Evolutionary conservation across 202 grass and related monocot genomes (phyloP), one percentile per base, ranked within the genome.

Genomic region (Bolboschoenoplectus hybrid): DNA sequence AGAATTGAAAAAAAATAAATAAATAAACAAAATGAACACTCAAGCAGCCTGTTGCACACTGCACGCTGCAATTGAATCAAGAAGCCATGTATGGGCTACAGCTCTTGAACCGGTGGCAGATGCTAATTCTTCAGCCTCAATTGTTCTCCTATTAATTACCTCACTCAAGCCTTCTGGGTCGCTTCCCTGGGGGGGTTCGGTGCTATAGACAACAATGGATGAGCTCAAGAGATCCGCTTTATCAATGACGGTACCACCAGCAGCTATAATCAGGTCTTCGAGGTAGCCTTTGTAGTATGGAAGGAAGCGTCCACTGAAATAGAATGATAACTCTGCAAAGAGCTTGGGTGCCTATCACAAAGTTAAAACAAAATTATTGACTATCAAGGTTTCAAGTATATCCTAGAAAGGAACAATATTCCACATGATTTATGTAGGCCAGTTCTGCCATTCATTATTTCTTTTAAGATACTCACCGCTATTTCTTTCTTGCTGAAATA

Each of bases 1-100:
- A 49, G 47, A 80, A 39, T 38, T 58, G 12, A 39, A 63, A 67
- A 67, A 82, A 26, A 16, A 38, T 26, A 26, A 26, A 26, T 26
- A 26, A 26, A 26, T 14, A 9, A 32, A 32, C 2, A 82, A 67
- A 66, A 81, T 47, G 51, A 86, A 68, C 52, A 85, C 1, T 79
- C 70, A 81, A 4, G 74, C 77, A 9, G 60, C 66, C 72, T 89
- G 58, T 43, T 95, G 47, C 65, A 89, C 72, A 46, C 83, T 92
- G 86, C 93, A 96, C n/a, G 89, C 87, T 67, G 97, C 97, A 79
- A 98, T 96, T 41, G 86, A 89, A 82, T 98, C 97, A 62, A 98
- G 81, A 91, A 98, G 43, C 90, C 97, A 96, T 67, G 93, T 94
- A 72, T 98, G 97, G 78, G 97, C 78, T 81, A 98, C 64, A 71